Evolutionary conservation across 768 basidiomycete species (phyloP), one percentile per base, ranked within the genome.

Genomic region (Russula olivacea): DNA sequence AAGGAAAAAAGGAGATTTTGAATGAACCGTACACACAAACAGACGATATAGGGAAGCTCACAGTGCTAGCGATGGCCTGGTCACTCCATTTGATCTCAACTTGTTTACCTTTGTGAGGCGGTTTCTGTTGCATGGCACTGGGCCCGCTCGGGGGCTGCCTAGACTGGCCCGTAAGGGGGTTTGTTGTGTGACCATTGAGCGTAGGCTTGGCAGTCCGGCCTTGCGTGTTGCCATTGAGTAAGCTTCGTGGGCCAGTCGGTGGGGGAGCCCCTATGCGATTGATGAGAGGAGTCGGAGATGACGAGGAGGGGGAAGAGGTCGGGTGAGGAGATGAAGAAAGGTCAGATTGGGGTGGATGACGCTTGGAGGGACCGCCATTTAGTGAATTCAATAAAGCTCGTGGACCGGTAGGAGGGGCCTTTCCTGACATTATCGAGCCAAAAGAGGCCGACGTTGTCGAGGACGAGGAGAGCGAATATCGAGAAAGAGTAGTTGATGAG

Each of bases 341-440:
- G 51, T 63, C 65, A n/a, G 47, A 51, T 60, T 59, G 49, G 32
- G 61, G 54, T 21, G 64, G 65, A 55, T 59, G 66, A 62, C 57
- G 65, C 58, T 60, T 61, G 65, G 71, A 64, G 65, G 65, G 61
- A 68, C 65, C 55, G 30, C 69, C 66, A n/a, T 68, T 68, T n/a
- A 80, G 68, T 43, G 79, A 74, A 62, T 81, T 82, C 65, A 83
- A 70, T 63, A 91, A 77, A 50, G 88, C 88, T 64, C 88, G 77
- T 51, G 88, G 88, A 60, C 88, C 88, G 68, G 79, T 81, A 67
- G 88, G 88, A 69, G 88, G 88, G 56, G 82, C 84, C 77, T 86
- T 89, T 71, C 88, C 87, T 74, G 88, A 88, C 88, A 90, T 88
- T 63, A 65, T 55, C 71, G 61, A 65, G 66, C 50, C 54, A 66